Evolutionary conservation across 2,329 filamentous ascomycete species (phyloP), one percentile per base, ranked within the genome.

Genomic region (Penicillium sp.): DNA sequence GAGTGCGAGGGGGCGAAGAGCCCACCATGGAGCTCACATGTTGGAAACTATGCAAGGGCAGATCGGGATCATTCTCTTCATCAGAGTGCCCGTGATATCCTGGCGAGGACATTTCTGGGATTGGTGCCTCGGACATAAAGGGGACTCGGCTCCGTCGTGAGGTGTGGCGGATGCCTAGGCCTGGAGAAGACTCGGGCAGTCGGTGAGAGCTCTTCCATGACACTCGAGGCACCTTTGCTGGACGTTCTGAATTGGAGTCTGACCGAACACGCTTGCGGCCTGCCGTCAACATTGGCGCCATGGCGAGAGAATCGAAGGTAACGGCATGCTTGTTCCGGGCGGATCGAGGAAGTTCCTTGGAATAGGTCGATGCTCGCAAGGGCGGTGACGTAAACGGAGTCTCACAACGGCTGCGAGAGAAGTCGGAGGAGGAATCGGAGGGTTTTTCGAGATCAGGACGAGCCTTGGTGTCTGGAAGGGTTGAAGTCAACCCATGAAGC

Each of bases 1-100:
- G 91, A 49, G 91, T 96, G 57, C 87, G 86, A 37, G 92, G 92
- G 37, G 92, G 92, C 13, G 93, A 96, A n/a, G 90, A 91, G 47
- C 82, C 84, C 52, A 87, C 78, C 67, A 85, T 82, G 58, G 82
- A 84, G 66, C 69, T 72, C 50, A 71, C 64, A 45, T 71, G 65
- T 35, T 68, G 73, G 51, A 74, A 70, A 51, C 69, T 75, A 57
- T 74, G 72, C 11, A 87, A 78, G 3, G 91, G 90, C 2, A 96
- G 81, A 54, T 92, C 86, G 61, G 90, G 86, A 61, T 96, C 91
- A 49, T 96, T 93, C 55, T 96, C 90, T 65, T 95, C 90, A 14
- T 87, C 87, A 50, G 68, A 81, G 10, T 71, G 74, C 16, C 68
- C 67, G 35, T 69, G 68, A 49, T 74, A 70, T 51, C 60, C 65